Evolutionary conservation across 345 rosid species (phyloP).

Genomic region (Brassica carinata): DNA sequence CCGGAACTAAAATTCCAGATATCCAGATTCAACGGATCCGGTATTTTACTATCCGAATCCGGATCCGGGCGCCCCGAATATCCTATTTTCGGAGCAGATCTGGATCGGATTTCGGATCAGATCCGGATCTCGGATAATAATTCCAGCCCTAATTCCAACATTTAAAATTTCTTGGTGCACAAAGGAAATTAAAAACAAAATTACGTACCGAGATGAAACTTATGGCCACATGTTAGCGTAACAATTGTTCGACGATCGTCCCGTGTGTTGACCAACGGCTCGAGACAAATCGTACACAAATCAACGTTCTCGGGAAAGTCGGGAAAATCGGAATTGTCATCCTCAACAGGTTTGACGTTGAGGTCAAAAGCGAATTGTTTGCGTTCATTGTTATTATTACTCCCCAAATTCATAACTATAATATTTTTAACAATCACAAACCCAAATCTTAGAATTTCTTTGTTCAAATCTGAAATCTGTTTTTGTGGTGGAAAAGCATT

Average conservation of each 20-base stretch:
- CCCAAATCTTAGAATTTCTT: neutral
- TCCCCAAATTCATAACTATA: neutral
- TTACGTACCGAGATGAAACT: neutral
- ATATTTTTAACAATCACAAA: neutral
- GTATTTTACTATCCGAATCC: too few species aligned
- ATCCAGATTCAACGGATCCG: too few species aligned
- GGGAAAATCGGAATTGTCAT: neutral
- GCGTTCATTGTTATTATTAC: neutral
- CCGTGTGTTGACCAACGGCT: neutral
- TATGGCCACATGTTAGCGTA: neutral
- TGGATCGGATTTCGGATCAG: too few species aligned
- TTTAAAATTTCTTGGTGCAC: neutral
- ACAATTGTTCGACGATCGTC: slow-evolving; percentile 3
- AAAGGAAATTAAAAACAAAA: neutral
- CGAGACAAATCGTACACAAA: neutral
- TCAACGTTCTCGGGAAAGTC: neutral
- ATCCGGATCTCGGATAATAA: too few species aligned
- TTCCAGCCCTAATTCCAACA: neutral
- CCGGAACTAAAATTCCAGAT: too few species aligned
- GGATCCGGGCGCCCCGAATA: too few species aligned
- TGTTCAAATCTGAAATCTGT: neutral
- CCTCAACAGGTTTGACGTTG: neutral
- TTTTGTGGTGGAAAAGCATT: neutral
- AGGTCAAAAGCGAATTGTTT: neutral
- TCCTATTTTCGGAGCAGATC: too few species aligned